These are phyloP conservation scores for Lipomyces sp. DNA, from an alignment of 805 yeast genomes.

Conservation along the genomic window DNA sequence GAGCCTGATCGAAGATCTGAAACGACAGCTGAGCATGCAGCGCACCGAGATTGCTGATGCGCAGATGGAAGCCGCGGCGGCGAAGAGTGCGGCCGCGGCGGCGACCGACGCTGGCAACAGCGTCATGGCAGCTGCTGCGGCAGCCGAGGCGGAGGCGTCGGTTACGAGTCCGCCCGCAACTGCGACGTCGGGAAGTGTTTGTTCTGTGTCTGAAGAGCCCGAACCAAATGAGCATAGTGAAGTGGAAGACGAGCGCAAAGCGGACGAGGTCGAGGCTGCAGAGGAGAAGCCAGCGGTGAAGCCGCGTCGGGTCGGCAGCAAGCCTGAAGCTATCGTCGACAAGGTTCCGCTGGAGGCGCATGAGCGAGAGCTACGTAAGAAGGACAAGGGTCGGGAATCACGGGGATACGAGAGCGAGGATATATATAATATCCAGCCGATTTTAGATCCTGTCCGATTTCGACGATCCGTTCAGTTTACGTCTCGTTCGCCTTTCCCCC, in stretches of 20 bases:
- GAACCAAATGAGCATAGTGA: neutral
- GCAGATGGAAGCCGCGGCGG: neutral
- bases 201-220: slow-evolving; percentile 1
- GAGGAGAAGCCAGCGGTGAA: neutral
- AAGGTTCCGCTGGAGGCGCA: too few relatives aligned
- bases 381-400: too few relatives aligned
- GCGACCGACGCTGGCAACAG: neutral
- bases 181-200: neutral
- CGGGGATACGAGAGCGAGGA: neutral
- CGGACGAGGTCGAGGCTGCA: neutral
- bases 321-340: too few relatives aligned
- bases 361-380: too few relatives aligned
- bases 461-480: slow-evolving; percentile 9
- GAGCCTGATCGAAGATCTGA: slow-evolving; percentile 1
- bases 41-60: neutral
- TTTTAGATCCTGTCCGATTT: slow-evolving; percentile 9
- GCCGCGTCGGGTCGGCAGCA: too few relatives aligned
- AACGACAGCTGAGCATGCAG: slow-evolving; percentile 1
- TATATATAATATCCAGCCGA: neutral
- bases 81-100: neutral
- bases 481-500: slow-evolving; percentile 21
- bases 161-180: too few relatives aligned
- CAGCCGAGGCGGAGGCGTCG: too few relatives aligned
- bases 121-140: too few relatives aligned
- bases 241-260: neutral